Base-by-base conservation (phyloP, 2,329 filamentous ascomycete genomes). In the Aureobasidium sp. region DNA sequence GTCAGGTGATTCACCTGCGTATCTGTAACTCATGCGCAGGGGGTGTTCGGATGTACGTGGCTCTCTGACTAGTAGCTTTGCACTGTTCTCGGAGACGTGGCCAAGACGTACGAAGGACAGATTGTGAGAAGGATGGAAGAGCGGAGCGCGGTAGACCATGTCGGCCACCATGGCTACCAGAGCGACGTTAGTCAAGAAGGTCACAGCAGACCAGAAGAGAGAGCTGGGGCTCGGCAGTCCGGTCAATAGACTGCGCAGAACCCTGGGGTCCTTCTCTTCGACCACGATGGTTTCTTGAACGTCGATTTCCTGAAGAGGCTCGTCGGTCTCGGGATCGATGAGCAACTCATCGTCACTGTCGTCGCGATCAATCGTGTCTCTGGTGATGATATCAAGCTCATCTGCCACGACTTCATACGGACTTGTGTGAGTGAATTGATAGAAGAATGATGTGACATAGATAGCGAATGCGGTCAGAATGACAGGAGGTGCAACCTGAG, bases 51-150 rank as follows among this genome's bases (percentile, higher is more conserved):
- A 72, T 57, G 84, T 79, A 67, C 96, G 84, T 0, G 94, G 91
- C 73, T 97, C 94, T 62, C 94, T 84, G 50, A 99, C 80, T 31
- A 99, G 77, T 42, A 99, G 81, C 64, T 85, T 91, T 24, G 91
- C 94, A 61, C 87, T 87, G 0, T 81, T 83, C 19, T 89, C 83
- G 5, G 91, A 96, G 31, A 97, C 87, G 72, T 93, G 93, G 29
- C 94, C 94, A 17, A 96, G 78, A 9, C 94, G 84, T 44, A 90
- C 89, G 72, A 99, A 96, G 0, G 91, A 90, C 12, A 96, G 78
- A 66, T 95, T 86, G 31, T 89, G 77, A 29, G 81, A 85, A 4
- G 87, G 85, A 72, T 96, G 81, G 37, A 88, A 82, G 63, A 87
- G 73, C 12, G 85, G 84, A 1, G 88, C 87, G 22, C 89, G 84